Evolutionary conservation across 768 basidiomycete genomes (phyloP), one percentile per base, ranked within the genome.

Genomic region (Pisolithus marmoratus): DNA sequence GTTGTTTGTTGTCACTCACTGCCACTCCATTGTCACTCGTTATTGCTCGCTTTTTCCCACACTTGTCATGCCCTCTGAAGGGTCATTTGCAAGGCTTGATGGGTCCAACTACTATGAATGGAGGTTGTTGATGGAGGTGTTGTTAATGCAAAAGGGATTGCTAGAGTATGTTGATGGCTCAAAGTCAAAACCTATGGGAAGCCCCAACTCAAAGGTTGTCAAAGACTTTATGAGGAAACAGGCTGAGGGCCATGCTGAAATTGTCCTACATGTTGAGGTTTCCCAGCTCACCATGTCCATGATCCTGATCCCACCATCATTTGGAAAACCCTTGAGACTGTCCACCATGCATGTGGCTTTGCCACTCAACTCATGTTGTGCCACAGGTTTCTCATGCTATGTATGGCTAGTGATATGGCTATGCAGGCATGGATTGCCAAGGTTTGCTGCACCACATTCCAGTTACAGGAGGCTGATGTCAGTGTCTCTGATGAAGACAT

Each of bases 261-360:
- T 68, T 26, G 53, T 63, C 26, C 48, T 65, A 4, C 22, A 50
- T 27, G 54, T 66, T 37, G 62, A 66, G 51, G 57, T 22, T 34
- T 53, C 47, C 22, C 68, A 68, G 52, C 57, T 64, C 19, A 49
- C 23, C 61, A 67, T 50, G 58, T 61, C 29, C 43, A 29, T 6
- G 29, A 51, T 23, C 22, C 22, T 20, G 54, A 61, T 53, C 55
- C n/a, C n/a, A n/a, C 64, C 26, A 50, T 52, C n/a, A 51, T 69
- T 38, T 69, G 65, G 66, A 46, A 55, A 11, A 51, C 20, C 20
- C 60, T 70, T 15, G 23, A 48, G 17, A 36, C 37, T 9, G 54
- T 70, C n/a, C 68, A 68, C 49, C 59, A 55, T 20, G 56, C 65
- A 2, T 57, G 56, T 36, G 64, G 67, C n/a, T 62, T 68, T 40